phyloP scores from a whole-genome alignment of 1,284 basidiomycete species.

The Marasmius tenuissimus region DNA sequence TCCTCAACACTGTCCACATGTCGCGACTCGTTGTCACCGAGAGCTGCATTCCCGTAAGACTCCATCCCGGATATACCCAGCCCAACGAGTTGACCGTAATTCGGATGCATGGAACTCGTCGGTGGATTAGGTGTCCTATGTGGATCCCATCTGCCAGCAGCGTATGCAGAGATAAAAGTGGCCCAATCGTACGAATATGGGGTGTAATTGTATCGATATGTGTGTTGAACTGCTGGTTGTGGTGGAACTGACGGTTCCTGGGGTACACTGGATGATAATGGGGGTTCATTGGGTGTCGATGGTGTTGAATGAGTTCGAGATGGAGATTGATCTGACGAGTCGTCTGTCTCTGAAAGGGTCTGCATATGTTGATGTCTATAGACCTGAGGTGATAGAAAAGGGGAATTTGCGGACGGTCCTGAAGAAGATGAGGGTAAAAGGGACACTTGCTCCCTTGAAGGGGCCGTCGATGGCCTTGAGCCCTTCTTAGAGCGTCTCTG shows the following conservation, averaged over 20 bases:
- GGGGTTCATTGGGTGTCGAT: conserved; percentile 9
- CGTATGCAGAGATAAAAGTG: conserved; percentile 75
- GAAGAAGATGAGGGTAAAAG: conserved; percentile 11
- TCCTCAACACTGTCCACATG: not conserved
- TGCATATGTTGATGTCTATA: conserved; percentile 10
- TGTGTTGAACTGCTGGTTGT: not conserved
- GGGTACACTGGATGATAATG: not conserved
- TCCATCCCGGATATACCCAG: not conserved
- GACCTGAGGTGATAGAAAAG: not conserved
- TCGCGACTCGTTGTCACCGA: not conserved
- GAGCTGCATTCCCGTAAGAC: not conserved
- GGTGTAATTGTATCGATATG: conserved; percentile 2
- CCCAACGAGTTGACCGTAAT: not conserved
- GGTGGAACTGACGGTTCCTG: not conserved
- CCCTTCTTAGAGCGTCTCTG: conserved; percentile 13
- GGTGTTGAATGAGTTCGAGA: conserved; percentile 9
- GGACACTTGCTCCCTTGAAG: conserved; percentile 12
- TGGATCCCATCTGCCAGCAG: conserved; percentile 80
- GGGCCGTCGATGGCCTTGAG: conserved; percentile 16
- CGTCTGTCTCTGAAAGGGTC: conserved; percentile 14
- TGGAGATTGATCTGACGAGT: conserved; percentile 8
- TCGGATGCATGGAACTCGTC: conserved; percentile 14
- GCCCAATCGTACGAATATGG: conserved; percentile 60
- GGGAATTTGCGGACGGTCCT: not conserved
- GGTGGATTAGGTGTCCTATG: conserved; percentile 72